Evolutionary conservation across 805 yeast genomes (phyloP).

Genomic region (Saccharomycopsis fermentans): DNA sequence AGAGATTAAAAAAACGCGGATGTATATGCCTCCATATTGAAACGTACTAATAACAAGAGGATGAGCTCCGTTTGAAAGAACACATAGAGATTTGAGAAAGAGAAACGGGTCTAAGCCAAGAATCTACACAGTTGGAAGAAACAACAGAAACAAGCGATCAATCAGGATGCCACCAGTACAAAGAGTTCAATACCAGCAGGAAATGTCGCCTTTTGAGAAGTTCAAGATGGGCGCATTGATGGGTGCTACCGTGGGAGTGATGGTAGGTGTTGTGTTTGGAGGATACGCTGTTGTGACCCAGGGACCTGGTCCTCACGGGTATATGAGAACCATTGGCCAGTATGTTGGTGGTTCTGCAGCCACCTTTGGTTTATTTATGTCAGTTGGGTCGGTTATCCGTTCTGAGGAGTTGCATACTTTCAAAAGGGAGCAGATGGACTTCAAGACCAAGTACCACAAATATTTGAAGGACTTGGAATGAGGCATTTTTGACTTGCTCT

Average conservation of each 20-base stretch:
- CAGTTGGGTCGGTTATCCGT: slow-evolving; percentile 86
- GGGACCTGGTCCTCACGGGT: slow-evolving; percentile 98
- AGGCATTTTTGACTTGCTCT: no score
- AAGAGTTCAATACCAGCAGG: slow-evolving; percentile 42
- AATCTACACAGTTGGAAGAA: no score
- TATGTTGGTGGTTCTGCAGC: slow-evolving; percentile 95
- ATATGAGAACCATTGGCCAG: slow-evolving; percentile 92
- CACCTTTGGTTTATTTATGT: slow-evolving; percentile 93
- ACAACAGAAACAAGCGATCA: not conserved
- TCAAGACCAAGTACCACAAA: not conserved
- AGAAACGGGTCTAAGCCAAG: no score
- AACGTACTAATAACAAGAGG: no score
- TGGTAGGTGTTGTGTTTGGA: slow-evolving; percentile 91
- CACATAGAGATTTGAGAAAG: no score
- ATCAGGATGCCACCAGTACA: slow-evolving; percentile 45
- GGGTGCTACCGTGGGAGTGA: slow-evolving; percentile 90
- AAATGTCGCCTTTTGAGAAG: slow-evolving; percentile 87
- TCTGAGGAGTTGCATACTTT: slow-evolving; percentile 36
- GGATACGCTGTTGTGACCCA: slow-evolving; percentile 82
- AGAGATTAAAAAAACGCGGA: no score
- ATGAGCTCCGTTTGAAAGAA: no score
- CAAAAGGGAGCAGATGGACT: not conserved
- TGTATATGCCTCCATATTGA: no score
- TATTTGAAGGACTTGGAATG: not conserved
- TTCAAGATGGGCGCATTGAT: slow-evolving; percentile 97